Evolutionary conservation across 352 stramenopile species (phyloP), one percentile per base, ranked within the genome.

Genomic region (Phytophthora litchii): DNA sequence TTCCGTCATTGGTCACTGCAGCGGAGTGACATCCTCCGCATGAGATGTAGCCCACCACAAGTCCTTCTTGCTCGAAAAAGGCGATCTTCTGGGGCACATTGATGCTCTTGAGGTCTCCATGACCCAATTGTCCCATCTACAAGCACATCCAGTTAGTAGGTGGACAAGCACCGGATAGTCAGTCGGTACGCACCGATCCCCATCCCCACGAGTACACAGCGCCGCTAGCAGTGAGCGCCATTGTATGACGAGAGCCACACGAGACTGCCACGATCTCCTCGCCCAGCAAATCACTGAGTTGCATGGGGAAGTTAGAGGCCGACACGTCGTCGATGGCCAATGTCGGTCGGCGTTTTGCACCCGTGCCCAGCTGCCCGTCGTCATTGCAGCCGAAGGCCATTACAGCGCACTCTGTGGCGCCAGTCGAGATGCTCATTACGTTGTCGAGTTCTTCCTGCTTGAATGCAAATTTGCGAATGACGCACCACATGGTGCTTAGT

Each of bases 381-480:
- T 94, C 85, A 57, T 92, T 92, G 77, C 82, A 92, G 45, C 83
- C 83, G 55, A 94, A 92, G 21, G 81, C 78, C 54, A 90, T 68
- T 17, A 91, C 68, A 11, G 74, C 69, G 65, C 69, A 80, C 42
- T 75, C 42, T 27, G 49, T 47, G 23, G 51, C 38, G n/a, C 58
- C 36, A 37, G 50, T 58, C 31, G 46, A 52, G 29, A 66, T 66
- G 54, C 17, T 70, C 55, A 66, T 61, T 10, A 2, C 42, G 9
- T 34, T 12, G 27, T 32, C 11, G 32, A 17, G 35, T 23, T 55
- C 35, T 44, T n/a, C 32, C 50, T 25, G 31, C 46, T 46, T 45
- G 11, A 23, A 29, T 40, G 48, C 54, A 29, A 52, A 9, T 54
- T 60, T 21, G 11, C n/a, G 11, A 61, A 46, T 54, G 40, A 59